Percentiles rank a stretch among this genome's conserved stretches.
phyloP scores from a whole-genome alignment of 306 rosid genomes.

The Fagus crenata region DNA sequence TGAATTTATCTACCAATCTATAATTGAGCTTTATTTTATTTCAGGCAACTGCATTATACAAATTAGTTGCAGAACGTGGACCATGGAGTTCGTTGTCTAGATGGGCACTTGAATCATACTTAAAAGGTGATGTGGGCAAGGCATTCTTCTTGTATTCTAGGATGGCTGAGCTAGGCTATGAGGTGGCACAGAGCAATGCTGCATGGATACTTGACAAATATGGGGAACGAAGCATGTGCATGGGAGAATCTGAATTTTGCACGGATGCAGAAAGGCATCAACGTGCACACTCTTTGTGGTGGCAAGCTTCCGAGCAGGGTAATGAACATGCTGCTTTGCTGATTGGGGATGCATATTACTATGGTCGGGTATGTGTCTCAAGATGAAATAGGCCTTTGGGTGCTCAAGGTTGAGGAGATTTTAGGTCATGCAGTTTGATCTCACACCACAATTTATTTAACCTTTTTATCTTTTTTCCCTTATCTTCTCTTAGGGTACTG shows the following conservation, averaged over 20 bases:
- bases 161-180: slow-evolving; percentile 97
- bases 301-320: slow-evolving; percentile 99
- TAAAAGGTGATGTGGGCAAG: slow-evolving; percentile 82
- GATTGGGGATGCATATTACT: slow-evolving; percentile 97
- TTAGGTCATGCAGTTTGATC: slow-evolving; percentile 18
- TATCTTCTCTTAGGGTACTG: slow-evolving; percentile 84
- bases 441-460: neutral
- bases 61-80: slow-evolving; percentile 94
- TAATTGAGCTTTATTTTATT: slow-evolving; percentile 23
- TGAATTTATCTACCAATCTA: slow-evolving; percentile 12
- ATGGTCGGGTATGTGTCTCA: slow-evolving; percentile 82
- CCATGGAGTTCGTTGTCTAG: slow-evolving; percentile 98
- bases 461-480: slow-evolving; percentile 18
- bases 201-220: slow-evolving; percentile 98
- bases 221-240: slow-evolving; percentile 91
- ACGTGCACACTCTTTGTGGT: slow-evolving; percentile 92
- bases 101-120: slow-evolving; percentile 95
- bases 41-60: slow-evolving; percentile 87
- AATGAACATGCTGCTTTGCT: slow-evolving; percentile 95
- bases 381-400: slow-evolving; percentile 18
- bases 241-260: slow-evolving; percentile 86
- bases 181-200: slow-evolving; percentile 96
- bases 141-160: slow-evolving; percentile 86
- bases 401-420: slow-evolving; percentile 1
- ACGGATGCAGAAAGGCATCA: slow-evolving; percentile 86